Evolutionary conservation across 2,329 filamentous ascomycete genomes (phyloP).

Genomic region (Aspergillus pseudoglaucus): DNA sequence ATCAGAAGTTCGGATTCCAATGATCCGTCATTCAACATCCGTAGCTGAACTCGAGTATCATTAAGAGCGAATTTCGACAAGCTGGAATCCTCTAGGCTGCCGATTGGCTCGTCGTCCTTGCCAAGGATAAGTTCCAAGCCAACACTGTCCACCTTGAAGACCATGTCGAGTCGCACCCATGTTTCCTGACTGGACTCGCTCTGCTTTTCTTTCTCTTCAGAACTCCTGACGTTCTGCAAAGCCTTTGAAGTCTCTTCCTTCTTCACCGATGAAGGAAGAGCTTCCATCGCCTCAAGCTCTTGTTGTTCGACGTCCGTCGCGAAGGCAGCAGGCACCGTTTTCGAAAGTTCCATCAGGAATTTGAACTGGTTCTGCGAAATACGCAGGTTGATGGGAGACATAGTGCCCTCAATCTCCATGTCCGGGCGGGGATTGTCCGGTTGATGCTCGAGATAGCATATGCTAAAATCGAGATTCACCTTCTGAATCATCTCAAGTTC

Average conservation of each 20-base stretch:
- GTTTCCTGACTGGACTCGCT: slow-evolving; percentile 60
- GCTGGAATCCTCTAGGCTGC: slow-evolving; percentile 69
- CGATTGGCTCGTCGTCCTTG: slow-evolving; percentile 68
- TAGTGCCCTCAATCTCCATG: slow-evolving; percentile 79
- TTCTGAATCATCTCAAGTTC: slow-evolving; percentile 96
- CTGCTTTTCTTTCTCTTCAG: slow-evolving; percentile 58
- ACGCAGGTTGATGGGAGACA: slow-evolving; percentile 88
- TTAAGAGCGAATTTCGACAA: slow-evolving; percentile 92
- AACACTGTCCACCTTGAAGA: slow-evolving; percentile 82
- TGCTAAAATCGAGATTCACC: slow-evolving; percentile 86
- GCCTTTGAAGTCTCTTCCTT: slow-evolving; percentile 43
- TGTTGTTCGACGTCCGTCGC: slow-evolving; percentile 64
- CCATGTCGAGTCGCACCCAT: slow-evolving; percentile 90
- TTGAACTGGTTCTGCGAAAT: slow-evolving; percentile 88
- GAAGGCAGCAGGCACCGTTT: slow-evolving; percentile 82
- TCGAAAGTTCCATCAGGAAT: slow-evolving; percentile 79
- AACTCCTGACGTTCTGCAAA: slow-evolving; percentile 47
- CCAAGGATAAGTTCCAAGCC: slow-evolving; percentile 81
- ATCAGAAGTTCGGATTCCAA: slow-evolving; percentile 90
- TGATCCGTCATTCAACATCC: slow-evolving; percentile 86
- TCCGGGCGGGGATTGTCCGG: slow-evolving; percentile 73
- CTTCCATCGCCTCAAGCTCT: slow-evolving; percentile 66
- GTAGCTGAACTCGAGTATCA: slow-evolving; percentile 81
- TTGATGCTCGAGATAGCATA: slow-evolving; percentile 85
- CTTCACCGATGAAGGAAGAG: slow-evolving; percentile 56